Evolutionary conservation across 2,329 filamentous ascomycete genomes (phyloP), one percentile per base, ranked within the genome.

Genomic region (Tolypocladium tropicale): DNA sequence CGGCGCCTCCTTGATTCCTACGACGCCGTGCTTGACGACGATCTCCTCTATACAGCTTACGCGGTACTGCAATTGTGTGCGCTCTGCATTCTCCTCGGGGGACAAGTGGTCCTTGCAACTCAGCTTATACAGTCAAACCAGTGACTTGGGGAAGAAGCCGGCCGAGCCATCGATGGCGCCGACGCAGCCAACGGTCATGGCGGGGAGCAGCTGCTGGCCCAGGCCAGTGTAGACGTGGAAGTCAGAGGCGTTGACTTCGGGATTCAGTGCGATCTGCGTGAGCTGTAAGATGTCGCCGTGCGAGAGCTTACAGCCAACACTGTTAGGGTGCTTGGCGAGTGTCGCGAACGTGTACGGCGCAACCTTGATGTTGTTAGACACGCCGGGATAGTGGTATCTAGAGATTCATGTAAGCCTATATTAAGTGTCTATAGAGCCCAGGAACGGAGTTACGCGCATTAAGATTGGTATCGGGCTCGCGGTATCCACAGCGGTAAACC

Each of bases 291-390:
- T 76, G 65, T 86, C 82, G 53, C 82, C 83, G 66, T 88, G 84
- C 0, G 83, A 86, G 62, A 88, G 79, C 71, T 88, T 88, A 70
- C 81, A 85, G 53, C 84, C 84, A 4, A 86, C 83, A 56, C 87
- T 86, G 64, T 87, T 87, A 33, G 80, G 76, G 65, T 87, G 84
- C 55, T 76, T 71, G 7, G 84, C 76, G 30, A 88, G 79, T 0
- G 65, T 67, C 21, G 68, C 80, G 64, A 82, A 84, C 0, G 82
- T 83, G 9, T 78, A 74, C 1, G 83, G 80, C 0, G 76, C 71
- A 57, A 87, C 75, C 62, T 77, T 76, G 63, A 87, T 73, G 62
- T 82, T 81, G 73, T 87, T 88, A 11, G 83, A 84, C 25, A 88
- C 84, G 53, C 81, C 83, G 1, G 84, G 84, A 68, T 85, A 85